A percentile compares a stretch with the other conserved stretches of the same genome.
These are phyloP conservation scores for Candida manassasensis DNA, from an alignment of 805 yeast genomes.

Conservation along the genomic window DNA sequence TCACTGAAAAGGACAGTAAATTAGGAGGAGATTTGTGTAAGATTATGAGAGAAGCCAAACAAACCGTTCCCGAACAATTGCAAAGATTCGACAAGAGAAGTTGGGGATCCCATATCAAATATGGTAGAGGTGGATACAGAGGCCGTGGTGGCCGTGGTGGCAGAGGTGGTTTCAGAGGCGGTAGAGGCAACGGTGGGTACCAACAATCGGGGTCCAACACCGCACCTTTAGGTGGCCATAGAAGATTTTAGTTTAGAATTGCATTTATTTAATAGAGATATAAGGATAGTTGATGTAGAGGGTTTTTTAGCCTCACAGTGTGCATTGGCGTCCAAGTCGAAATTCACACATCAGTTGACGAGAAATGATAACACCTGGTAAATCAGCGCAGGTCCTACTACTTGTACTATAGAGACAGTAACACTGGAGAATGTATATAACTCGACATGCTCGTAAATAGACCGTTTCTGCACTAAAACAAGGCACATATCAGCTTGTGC, in stretches of 20 bases:
- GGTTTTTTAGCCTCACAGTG: too few relatives aligned
- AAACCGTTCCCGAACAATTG: slow-evolving; percentile 77
- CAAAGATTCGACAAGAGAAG: slow-evolving; percentile 60
- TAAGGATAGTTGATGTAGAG: too few relatives aligned
- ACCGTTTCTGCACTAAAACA: too few relatives aligned
- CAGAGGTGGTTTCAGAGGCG: slow-evolving; percentile 45
- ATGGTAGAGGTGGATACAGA: slow-evolving; percentile 55
- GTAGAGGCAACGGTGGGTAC: slow-evolving; percentile 46
- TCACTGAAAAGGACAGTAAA: slow-evolving; percentile 81
- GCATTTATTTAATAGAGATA: too few relatives aligned
- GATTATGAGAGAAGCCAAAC: slow-evolving; percentile 94
- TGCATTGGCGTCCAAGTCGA: too few relatives aligned
- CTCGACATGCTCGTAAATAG: too few relatives aligned
- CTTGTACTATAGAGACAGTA: too few relatives aligned
- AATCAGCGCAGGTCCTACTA: too few relatives aligned
- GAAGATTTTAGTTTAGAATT: slow-evolving; percentile 42
- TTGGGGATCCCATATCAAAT: slow-evolving; percentile 55
- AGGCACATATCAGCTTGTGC: too few relatives aligned
- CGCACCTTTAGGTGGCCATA: slow-evolving; percentile 42
- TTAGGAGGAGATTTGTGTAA: slow-evolving; percentile 87
- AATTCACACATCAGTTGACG: too few relatives aligned
- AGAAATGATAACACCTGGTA: too few relatives aligned
- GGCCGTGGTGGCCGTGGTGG: slow-evolving; percentile 49
- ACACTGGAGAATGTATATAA: too few relatives aligned
- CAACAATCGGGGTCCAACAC: slow-evolving; percentile 41